A percentile compares a stretch with the other conserved stretches of the same genome.
Evolutionary conservation across 495 filamentous ascomycete genomes (phyloP).

Genomic region (Aspergillus conjunctus): DNA sequence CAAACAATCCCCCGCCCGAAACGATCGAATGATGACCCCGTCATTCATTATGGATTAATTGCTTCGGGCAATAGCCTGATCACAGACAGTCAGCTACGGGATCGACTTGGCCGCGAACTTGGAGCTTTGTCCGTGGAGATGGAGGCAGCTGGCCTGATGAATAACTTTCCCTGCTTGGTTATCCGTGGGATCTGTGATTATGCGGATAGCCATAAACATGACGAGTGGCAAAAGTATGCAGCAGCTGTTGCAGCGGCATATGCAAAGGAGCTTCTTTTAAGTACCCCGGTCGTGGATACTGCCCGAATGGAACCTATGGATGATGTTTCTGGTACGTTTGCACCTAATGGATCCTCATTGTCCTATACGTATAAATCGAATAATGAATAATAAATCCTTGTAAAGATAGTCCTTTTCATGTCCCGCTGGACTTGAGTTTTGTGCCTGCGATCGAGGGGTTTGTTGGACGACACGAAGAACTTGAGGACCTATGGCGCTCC

Average conservation of each 20-base stretch:
- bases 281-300: slow-evolving; percentile 10
- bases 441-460: slow-evolving; percentile 31
- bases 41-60: slow-evolving; percentile 33
- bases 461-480: slow-evolving; percentile 28
- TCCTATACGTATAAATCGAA: neutral
- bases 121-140: slow-evolving; percentile 41
- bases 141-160: slow-evolving; percentile 48
- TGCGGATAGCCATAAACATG: slow-evolving; percentile 44
- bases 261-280: slow-evolving; percentile 28
- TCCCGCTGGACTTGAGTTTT: slow-evolving; percentile 27
- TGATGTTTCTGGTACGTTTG: neutral
- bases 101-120: slow-evolving; percentile 20
- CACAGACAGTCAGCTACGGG: slow-evolving; percentile 24
- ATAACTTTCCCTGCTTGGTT: slow-evolving; percentile 38
- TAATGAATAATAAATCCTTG: neutral
- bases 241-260: slow-evolving; percentile 41
- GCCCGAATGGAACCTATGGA: neutral
- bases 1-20: neutral
- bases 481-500: slow-evolving; percentile 28
- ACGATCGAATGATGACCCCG: slow-evolving; percentile 19
- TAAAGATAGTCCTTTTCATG: slow-evolving; percentile 14
- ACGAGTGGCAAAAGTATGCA: slow-evolving; percentile 42
- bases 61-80: slow-evolving; percentile 34
- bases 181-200: slow-evolving; percentile 47
- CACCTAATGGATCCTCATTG: neutral